Base-by-base conservation (phyloP, 2,329 filamentous ascomycete species). In the Talaromyces sp. region DNA sequence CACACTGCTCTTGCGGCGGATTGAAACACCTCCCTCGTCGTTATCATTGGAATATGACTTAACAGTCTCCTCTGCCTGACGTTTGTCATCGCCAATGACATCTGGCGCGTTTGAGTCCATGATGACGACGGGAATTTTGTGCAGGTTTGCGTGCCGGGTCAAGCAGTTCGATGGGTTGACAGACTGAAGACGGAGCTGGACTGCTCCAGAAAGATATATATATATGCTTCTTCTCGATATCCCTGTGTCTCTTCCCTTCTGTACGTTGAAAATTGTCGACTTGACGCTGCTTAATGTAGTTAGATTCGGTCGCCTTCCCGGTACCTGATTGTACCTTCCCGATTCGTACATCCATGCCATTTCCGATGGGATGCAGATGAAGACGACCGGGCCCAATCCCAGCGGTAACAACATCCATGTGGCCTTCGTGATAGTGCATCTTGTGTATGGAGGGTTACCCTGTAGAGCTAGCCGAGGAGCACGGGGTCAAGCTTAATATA, bases 1-100 rank as follows among this genome's bases (percentile, higher is more conserved):
- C 9, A 74, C 70, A 4, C 74, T 71, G 1, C 72, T 76, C 43
- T 60, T 62, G 48, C 35, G 33, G n/a, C n/a, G 27, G 11, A 35
- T 52, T 65, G 69, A 39, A 11, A 31, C 39, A 27, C 50, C 54
- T 10, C 16, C 35, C 4, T 16, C 22, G 11, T 63, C 52, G 22
- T 43, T 24, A 19, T 41, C 39, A 22, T 50, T 35, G 3, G 52
- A 39, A 43, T 50, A 59, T n/a, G 27, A 37, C 10, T 19, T 43
- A 16, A 63, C 52, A 2, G 27, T 39, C 27, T 63, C 52, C 24
- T 58, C 57, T 58, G 41, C n/a, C 19, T 58, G 62, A 8, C 35
- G 41, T 16, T 63, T 63, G 13, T 14, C 4, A 37, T 22, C 54
- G 16, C 47, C 33, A n/a, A 39, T 35, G 8, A 43, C n/a, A 14